phyloP scores from a whole-genome alignment of 139 green algal species.

The Pleodorina starrii region DNA sequence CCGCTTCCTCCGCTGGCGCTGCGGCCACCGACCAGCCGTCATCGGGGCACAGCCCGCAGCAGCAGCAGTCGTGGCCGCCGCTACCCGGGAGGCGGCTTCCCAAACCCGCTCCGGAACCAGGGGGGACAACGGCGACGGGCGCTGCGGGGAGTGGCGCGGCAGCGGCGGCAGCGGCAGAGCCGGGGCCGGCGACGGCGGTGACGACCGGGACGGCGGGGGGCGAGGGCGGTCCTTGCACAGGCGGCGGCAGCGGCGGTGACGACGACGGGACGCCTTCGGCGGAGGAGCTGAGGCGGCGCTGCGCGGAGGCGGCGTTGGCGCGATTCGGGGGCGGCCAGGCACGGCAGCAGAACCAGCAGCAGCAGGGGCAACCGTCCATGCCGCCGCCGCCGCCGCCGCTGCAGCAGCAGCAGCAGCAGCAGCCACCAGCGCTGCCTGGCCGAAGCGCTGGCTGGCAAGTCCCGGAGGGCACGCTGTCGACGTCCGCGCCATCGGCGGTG shows the following conservation, averaged over 20 bases:
- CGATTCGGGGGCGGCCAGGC: neutral
- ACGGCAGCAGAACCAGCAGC: neutral
- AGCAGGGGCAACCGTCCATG: too few relatives aligned
- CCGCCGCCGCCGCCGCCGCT: too few relatives aligned
- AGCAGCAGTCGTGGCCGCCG: neutral
- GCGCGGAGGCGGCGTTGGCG: conserved; percentile 26
- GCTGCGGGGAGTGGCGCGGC: too few relatives aligned
- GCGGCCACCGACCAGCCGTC: too few relatives aligned
- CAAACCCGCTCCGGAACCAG: neutral
- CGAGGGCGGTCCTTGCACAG: too few relatives aligned
- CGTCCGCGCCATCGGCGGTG: neutral
- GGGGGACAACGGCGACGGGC: neutral
- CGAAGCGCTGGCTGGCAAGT: too few relatives aligned
- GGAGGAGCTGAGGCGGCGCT: conserved; percentile 20
- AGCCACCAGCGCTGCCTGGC: too few relatives aligned
- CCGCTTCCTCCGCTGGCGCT: too few relatives aligned
- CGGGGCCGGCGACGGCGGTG: too few relatives aligned
- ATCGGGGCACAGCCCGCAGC: too few relatives aligned
- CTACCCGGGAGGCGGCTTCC: neutral
- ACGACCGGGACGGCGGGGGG: too few relatives aligned
- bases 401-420: too few relatives aligned
- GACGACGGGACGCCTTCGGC: neutral
- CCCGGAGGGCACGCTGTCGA: neutral
- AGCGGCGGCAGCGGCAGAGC: neutral
- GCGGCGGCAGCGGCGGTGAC: neutral